Base-by-base conservation (phyloP, 352 stramenopile species). In the Poterioochromonas sp. region DNA sequence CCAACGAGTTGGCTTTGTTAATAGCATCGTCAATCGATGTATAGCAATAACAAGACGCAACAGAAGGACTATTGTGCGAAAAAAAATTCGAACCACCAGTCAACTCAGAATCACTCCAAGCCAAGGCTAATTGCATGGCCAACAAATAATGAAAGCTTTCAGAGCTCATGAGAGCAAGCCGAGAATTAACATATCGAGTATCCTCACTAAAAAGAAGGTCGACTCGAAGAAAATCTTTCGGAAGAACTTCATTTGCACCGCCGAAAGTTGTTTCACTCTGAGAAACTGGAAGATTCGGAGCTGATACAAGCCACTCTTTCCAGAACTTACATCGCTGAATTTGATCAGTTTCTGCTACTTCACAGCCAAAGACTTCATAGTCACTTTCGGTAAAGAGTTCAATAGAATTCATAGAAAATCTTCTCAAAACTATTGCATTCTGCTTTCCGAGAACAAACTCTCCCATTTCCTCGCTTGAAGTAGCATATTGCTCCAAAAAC, bases 151-250 rank as follows among this genome's bases (percentile, higher is more conserved):
- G 15, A 12, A 74, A 74, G n/a, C 20, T 29, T 1, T 74, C 65
- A 54, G 35, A 12, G 8, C 1, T n/a, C 5, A 74, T 3, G 3
- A n/a, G 39, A 34, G 18, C 5, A 35, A 74, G n/a, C 22, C 41
- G 37, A 8, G 65, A 74, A 39, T 74, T 74, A 18, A 74, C 65
- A 22, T 35, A 34, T 12, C 65, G 65, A 12, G 8, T 58, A 18
- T 74, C 65, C 29, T 74, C 65, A 35, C 37, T 37, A 39, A 74
- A 74, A n/a, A 74, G 39, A 34, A 74, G 18, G 40, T 74, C 65
- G 3, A 74, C 11, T 11, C 65, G 65, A n/a, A 74, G 3, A 39
- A 44, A 35, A 39, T 74, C 65, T 37, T 40, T 1, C 29, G 65
- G 65, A 22, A 71, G 32, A 41, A 44, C n/a, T n/a, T n/a, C n/a